phyloP scores from a whole-genome alignment of 352 stramenopile genomes.

The Elongisporangium prolatum region DNA sequence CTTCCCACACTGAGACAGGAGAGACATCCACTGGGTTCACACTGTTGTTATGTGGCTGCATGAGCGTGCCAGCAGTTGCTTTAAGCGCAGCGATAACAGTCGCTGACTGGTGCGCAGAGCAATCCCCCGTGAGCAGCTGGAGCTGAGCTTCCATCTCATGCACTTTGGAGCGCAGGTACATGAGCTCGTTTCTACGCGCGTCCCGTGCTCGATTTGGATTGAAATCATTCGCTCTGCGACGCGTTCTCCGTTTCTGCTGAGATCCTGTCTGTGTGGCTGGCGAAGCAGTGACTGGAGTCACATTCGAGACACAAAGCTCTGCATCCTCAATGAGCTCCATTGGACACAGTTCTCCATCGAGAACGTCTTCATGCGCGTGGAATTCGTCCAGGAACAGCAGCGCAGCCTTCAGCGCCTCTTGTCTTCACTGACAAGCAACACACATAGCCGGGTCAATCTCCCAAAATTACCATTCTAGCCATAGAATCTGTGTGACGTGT shows the following conservation, averaged over 20 bases:
- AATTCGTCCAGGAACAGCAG: constrained; percentile 36
- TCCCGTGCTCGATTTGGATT: constrained; percentile 26
- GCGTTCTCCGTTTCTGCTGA: background rate
- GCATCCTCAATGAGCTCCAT: background rate
- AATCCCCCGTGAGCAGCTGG: constrained; percentile 4
- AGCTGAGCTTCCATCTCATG: constrained; percentile 15
- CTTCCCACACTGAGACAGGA: constrained; percentile 11
- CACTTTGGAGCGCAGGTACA: constrained; percentile 14
- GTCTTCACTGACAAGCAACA: constrained; percentile 5
- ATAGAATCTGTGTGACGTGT: background rate
- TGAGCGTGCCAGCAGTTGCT: background rate
- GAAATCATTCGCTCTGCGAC: background rate
- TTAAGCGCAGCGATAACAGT: background rate
- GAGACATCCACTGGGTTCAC: background rate
- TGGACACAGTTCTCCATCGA: background rate
- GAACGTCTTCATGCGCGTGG: background rate
- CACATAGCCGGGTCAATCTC: background rate
- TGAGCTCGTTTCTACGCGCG: constrained; percentile 16
- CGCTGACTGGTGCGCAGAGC: constrained; percentile 3
- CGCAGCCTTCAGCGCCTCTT: constrained; percentile 23
- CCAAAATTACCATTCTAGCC: background rate
- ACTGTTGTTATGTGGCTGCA: background rate
- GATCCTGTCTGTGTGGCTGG: too few species aligned
- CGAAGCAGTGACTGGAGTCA: too few species aligned
- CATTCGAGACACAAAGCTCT: background rate